phyloP scores from a whole-genome alignment of 208 protist genomes.

The Trypanosoma avium region DNA sequence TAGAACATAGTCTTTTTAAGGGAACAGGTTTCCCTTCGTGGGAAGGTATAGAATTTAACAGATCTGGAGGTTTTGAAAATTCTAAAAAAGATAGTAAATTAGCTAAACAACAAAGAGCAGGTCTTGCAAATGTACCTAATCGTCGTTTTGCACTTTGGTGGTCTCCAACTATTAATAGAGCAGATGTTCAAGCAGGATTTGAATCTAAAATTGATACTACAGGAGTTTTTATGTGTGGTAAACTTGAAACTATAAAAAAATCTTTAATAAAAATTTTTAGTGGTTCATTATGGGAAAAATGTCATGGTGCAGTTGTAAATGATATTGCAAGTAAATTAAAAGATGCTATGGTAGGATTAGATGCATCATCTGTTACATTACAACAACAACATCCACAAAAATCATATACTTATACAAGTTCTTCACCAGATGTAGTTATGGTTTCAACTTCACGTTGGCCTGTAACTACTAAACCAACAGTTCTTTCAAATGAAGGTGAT shows the following conservation, averaged over 20 bases:
- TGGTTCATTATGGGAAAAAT: slow-evolving; percentile 99
- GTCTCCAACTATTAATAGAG: slow-evolving; percentile 99
- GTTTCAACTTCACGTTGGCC: slow-evolving; percentile 96
- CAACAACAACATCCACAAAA: slow-evolving; percentile 97
- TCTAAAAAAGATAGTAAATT: slow-evolving; percentile 99
- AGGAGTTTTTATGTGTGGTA: slow-evolving; percentile 99
- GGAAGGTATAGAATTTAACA: slow-evolving; percentile 99
- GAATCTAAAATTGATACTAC: slow-evolving; percentile 99
- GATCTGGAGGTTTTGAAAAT: slow-evolving; percentile 98
- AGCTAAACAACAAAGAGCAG: slow-evolving; percentile 99
- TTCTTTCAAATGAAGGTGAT: slow-evolving; percentile 76
- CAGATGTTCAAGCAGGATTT: slow-evolving; percentile 99
- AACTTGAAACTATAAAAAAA: slow-evolving; percentile 99
- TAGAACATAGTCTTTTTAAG: slow-evolving; percentile 99
- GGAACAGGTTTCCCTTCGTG: slow-evolving; percentile 99
- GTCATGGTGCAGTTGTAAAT: slow-evolving; percentile 99
- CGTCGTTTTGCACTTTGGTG: slow-evolving; percentile 99
- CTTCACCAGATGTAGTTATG: slow-evolving; percentile 96
- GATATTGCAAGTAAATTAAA: slow-evolving; percentile 98
- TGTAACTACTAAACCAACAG: slow-evolving; percentile 90
- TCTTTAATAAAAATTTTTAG: slow-evolving; percentile 99
- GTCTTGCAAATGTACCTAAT: slow-evolving; percentile 99
- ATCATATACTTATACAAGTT: slow-evolving; percentile 92
- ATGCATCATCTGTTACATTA: slow-evolving; percentile 97
- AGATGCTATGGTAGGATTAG: slow-evolving; percentile 99